Percentiles rank a stretch among this genome's conserved stretches.
Evolutionary conservation across 176 grass and related monocot species (phyloP).

Genomic region (Carex parvula): DNA sequence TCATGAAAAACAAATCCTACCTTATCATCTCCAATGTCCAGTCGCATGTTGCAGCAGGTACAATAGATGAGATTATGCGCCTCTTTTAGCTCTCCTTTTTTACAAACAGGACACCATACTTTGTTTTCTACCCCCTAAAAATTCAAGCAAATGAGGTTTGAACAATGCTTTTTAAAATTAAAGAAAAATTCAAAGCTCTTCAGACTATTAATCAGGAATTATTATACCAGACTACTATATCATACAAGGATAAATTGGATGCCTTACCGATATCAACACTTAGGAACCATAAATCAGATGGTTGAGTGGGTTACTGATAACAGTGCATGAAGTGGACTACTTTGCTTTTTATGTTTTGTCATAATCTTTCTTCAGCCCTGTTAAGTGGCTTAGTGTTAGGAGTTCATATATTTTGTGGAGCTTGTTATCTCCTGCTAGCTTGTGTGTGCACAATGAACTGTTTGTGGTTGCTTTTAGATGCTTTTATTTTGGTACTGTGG

Average conservation of each 20-base stretch:
- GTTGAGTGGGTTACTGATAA: too few species aligned
- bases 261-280: background rate
- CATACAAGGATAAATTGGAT: background rate
- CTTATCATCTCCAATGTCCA: slow-evolving; percentile 83
- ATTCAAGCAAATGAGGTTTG: background rate
- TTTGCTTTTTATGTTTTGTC: too few species aligned
- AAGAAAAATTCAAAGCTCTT: background rate
- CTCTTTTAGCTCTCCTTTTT: slow-evolving; percentile 67
- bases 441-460: too few species aligned
- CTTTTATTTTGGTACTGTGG: too few species aligned
- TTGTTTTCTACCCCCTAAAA: slow-evolving; percentile 29
- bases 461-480: too few species aligned
- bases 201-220: background rate
- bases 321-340: too few species aligned
- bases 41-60: slow-evolving; percentile 54
- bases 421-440: too few species aligned
- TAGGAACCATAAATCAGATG: background rate
- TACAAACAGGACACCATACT: slow-evolving; percentile 86
- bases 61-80: slow-evolving; percentile 63
- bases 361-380: too few species aligned
- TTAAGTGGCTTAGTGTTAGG: too few species aligned
- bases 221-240: background rate
- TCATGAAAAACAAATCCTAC: slow-evolving; percentile 34
- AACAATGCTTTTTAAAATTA: background rate
- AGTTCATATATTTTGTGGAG: too few species aligned